A percentile compares a stretch with the other conserved stretches of the same genome.
Conservation (phyloP, 768 basidiomycete species). For the Boletus pseudopeckii region DNA sequence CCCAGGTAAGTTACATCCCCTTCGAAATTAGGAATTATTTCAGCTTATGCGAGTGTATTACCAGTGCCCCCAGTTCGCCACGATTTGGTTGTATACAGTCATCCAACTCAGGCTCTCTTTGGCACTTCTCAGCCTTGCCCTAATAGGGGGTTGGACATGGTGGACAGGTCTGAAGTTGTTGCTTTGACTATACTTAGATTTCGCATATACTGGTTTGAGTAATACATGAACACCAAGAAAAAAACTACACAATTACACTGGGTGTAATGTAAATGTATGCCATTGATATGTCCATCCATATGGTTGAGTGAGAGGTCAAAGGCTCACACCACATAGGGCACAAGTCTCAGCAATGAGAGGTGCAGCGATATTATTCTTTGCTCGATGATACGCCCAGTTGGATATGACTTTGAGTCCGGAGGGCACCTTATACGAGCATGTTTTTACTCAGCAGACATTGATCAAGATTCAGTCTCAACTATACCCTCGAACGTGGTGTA, state of each 20-base stretch:
- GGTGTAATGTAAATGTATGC: conserved; percentile 19
- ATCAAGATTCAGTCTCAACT: not conserved
- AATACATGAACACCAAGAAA: not conserved
- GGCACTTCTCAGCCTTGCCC: conserved; percentile 52
- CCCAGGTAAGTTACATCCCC: conserved; percentile 49
- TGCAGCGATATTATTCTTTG: conserved; percentile 42
- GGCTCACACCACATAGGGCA: not conserved
- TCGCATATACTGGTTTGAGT: not conserved
- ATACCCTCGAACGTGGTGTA: not conserved
- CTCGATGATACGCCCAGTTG: conserved; percentile 77
- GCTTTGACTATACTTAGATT: conserved; percentile 19
- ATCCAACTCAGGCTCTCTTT: conserved; percentile 65
- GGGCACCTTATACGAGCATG: conserved; percentile 79
- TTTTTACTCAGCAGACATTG: not conserved
- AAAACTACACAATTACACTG: not conserved
- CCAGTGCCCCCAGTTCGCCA: conserved; percentile 74
- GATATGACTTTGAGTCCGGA: conserved; percentile 55
- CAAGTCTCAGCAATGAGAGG: not conserved
- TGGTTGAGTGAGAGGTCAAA: not conserved
- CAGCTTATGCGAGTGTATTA: conserved; percentile 1
- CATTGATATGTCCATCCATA: not conserved
- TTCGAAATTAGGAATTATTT: not conserved
- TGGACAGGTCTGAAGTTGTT: conserved; percentile 55
- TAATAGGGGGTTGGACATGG: conserved; percentile 58
- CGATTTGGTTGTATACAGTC: conserved; percentile 74